Base-by-base conservation (phyloP, 371 early-diverging fungal genomes). In the Saksenaea vasiformis region DNA sequence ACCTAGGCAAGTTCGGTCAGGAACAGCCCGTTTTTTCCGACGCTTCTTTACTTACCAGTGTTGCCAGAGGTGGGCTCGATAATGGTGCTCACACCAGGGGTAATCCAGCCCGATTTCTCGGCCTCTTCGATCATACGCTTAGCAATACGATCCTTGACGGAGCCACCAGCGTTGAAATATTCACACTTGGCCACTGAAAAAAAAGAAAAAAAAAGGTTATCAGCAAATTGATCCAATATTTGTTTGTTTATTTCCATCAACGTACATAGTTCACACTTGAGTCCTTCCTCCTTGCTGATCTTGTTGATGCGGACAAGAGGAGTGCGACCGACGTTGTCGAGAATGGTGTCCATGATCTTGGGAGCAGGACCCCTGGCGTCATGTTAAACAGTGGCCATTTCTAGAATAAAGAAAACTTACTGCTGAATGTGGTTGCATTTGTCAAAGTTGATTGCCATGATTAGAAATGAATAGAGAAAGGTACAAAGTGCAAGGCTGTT, bases 51-150 rank as follows among this genome's bases (percentile, higher is more conserved):
- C 69, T 54, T 79, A 84, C 93, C 93, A 15, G 98, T 98, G 83
- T 98, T 98, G 64, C 98, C 97, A 19, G 96, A 96, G 9, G 98
- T 97, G 19, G 97, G 95, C 76, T 97, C 97, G 68, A 97, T 96
- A 70, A 98, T 89, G 27, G 97, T 97, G 62, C 73, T 82, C 54
- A 75, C 87, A 17, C 97, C 97, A 19, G 96, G 96, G 66, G 85
- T 93, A 64, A 98, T 79, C 31, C 78, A 86, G 34, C 98, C 99
- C 22, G 88, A 90, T 61, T 83, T 86, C 78, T 98, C 98, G 56
- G 96, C 98, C 64, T 91, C 93, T 65, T 95, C 95, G 44, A 98
- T 78, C 94, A 98, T 98, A 66, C 97, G 91, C 72, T 86, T 85
- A 51, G 92, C 98, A 70, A 98, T 97, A 72, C 98, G 88, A 77